Conservation (phyloP, 192 early-diverging fungal genomes). For the Backusella circina region DNA sequence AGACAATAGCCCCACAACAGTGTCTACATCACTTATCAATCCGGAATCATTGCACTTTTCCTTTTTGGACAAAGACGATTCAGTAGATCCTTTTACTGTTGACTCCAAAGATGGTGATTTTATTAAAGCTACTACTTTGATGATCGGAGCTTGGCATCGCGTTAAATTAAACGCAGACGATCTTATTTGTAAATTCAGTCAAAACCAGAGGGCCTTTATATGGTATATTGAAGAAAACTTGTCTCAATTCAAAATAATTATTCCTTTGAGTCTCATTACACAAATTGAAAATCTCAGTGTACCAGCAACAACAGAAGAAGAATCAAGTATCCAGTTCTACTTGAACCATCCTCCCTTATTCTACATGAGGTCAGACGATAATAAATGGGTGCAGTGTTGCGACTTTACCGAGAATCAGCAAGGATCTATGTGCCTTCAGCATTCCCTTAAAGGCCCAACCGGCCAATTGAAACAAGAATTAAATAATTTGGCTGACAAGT, state of each 20-base stretch:
- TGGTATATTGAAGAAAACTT: slow-evolving; percentile 55
- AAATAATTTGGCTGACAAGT: background rate
- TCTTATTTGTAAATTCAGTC: slow-evolving; percentile 48
- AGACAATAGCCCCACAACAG: background rate
- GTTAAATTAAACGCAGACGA: slow-evolving; percentile 44
- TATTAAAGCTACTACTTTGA: slow-evolving; percentile 42
- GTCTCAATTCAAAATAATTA: slow-evolving; percentile 55
- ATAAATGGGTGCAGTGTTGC: slow-evolving; percentile 51
- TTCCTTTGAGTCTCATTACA: slow-evolving; percentile 44
- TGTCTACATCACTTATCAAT: background rate
- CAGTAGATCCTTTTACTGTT: background rate
- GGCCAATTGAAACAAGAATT: background rate
- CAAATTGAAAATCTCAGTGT: too few relatives aligned
- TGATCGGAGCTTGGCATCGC: slow-evolving; percentile 58
- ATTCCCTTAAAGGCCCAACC: slow-evolving; percentile 42
- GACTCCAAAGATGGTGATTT: background rate
- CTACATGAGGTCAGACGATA: slow-evolving; percentile 52
- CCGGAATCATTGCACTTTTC: background rate
- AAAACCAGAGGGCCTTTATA: slow-evolving; percentile 38
- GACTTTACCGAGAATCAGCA: slow-evolving; percentile 63
- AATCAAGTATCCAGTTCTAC: slow-evolving; percentile 42
- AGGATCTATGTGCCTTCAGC: slow-evolving; percentile 45
- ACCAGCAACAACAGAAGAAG: too few relatives aligned
- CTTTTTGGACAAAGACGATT: background rate
- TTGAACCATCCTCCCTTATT: slow-evolving; percentile 48